phyloP scores from a whole-genome alignment of 257 asterid genomes.

The Lycium barbarum region DNA sequence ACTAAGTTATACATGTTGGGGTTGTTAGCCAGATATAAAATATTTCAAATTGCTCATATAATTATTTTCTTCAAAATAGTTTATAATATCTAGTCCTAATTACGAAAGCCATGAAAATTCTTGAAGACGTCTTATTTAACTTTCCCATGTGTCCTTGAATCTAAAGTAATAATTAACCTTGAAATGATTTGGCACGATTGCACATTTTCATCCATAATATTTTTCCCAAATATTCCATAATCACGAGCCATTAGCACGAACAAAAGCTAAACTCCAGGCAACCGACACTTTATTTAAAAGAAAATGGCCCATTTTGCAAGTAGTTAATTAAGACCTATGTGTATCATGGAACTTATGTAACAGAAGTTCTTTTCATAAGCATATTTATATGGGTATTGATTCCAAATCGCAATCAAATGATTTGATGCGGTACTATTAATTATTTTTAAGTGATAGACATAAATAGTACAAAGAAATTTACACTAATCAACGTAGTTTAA shows the following conservation, averaged over 20 bases:
- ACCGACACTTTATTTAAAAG: not conserved
- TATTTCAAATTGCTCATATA: not conserved
- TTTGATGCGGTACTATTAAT: not conserved
- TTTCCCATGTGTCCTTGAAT: not conserved
- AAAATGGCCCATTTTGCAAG: not conserved
- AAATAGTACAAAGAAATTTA: not conserved
- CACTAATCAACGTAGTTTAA: not conserved
- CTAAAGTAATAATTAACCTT: not conserved
- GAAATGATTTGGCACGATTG: conserved; percentile 1
- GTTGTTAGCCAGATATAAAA: not conserved
- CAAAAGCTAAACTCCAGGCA: not conserved
- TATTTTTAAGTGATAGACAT: not conserved
- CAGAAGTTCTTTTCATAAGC: not conserved
- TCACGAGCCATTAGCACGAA: not conserved
- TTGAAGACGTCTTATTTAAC: not conserved
- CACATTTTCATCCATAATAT: not conserved
- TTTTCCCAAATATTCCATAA: conserved; percentile 1
- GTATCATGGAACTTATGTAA: not conserved
- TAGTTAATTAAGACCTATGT: not conserved
- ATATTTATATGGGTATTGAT: not conserved
- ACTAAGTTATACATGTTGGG: not conserved
- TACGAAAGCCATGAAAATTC: not conserved
- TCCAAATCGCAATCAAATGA: not conserved
- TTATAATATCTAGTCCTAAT: not conserved
- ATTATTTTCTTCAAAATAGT: not conserved